Conservation (phyloP, 805 yeast genomes). For the Spathaspora arborariae region DNA sequence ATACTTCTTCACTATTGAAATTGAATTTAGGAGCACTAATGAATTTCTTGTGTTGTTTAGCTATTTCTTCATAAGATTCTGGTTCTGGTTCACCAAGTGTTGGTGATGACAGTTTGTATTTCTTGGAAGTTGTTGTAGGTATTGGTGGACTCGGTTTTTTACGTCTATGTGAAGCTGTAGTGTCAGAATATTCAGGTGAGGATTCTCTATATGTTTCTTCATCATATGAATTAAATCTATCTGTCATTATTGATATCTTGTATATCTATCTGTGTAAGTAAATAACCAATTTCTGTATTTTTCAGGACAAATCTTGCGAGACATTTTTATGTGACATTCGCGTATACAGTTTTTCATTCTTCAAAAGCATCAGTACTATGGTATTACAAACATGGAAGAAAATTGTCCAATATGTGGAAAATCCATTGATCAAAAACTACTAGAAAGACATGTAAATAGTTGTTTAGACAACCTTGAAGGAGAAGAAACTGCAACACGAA, state of each 20-base stretch:
- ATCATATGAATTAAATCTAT: neutral
- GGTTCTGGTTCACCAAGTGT: conserved; percentile 11
- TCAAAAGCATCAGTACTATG: neutral
- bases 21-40: conserved; percentile 37
- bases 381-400: neutral
- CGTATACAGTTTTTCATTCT: neutral
- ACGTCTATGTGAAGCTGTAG: neutral
- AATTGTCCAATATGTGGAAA: conserved; percentile 36
- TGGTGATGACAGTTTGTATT: neutral
- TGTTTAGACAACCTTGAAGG: conserved; percentile 30
- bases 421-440: conserved; percentile 16
- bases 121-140: neutral
- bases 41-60: conserved; percentile 36
- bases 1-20: conserved; percentile 58
- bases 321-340: too few relatives aligned
- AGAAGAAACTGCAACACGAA: neutral
- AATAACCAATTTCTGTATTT: neutral
- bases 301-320: too few relatives aligned
- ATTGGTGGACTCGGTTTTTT: conserved; percentile 3
- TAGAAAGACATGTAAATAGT: conserved; percentile 38
- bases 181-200: neutral
- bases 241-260: neutral
- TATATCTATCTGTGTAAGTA: neutral
- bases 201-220: neutral
- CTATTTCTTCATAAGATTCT: conserved; percentile 28